These are phyloP conservation scores for Trametes coccinea DNA, from an alignment of 768 basidiomycete species.

Conservation along the genomic window DNA sequence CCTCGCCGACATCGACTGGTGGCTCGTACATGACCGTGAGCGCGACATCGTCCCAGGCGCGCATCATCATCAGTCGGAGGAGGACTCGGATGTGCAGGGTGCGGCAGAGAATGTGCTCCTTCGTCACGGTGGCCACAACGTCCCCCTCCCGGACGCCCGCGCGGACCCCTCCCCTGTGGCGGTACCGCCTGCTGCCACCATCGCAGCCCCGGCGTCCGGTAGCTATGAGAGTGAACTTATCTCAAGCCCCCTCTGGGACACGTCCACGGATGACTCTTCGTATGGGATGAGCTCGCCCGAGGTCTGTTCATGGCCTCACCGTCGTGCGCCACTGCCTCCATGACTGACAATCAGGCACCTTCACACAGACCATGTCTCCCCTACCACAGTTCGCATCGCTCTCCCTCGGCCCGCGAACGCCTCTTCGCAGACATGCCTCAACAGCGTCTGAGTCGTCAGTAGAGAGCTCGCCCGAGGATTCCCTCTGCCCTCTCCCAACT, in stretches of 20 bases:
- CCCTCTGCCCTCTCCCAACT: conserved; percentile 22
- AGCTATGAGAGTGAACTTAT: conserved; percentile 7
- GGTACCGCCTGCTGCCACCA: conserved; percentile 8
- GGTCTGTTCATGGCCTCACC: conserved; percentile 19
- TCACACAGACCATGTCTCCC: conserved; percentile 37
- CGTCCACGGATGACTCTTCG: conserved; percentile 17
- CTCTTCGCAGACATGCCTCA: conserved; percentile 32
- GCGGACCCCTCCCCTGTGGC: conserved; percentile 2
- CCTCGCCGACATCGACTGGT: conserved; percentile 87
- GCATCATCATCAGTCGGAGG: conserved; percentile 33
- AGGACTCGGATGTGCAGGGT: conserved; percentile 40
- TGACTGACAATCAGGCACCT: conserved; percentile 17
- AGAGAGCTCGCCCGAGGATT: conserved; percentile 21
- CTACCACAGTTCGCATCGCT: conserved; percentile 50
- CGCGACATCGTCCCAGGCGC: conserved; percentile 35
- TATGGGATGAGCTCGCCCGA: conserved; percentile 20
- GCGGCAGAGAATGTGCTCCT: conserved; percentile 32
- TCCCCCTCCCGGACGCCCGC: conserved; percentile 20
- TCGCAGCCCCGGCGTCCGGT: neutral
- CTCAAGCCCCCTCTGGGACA: conserved; percentile 22
- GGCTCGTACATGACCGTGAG: conserved; percentile 77
- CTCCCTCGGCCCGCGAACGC: conserved; percentile 57
- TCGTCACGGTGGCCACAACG: conserved; percentile 19
- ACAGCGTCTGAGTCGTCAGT: conserved; percentile 26
- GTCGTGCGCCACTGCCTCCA: conserved; percentile 2